A percentile compares a stretch with the other conserved stretches of the same genome.
Conservation (phyloP, 2,329 filamentous ascomycete genomes). For the Trichoderma semiorbis region DNA sequence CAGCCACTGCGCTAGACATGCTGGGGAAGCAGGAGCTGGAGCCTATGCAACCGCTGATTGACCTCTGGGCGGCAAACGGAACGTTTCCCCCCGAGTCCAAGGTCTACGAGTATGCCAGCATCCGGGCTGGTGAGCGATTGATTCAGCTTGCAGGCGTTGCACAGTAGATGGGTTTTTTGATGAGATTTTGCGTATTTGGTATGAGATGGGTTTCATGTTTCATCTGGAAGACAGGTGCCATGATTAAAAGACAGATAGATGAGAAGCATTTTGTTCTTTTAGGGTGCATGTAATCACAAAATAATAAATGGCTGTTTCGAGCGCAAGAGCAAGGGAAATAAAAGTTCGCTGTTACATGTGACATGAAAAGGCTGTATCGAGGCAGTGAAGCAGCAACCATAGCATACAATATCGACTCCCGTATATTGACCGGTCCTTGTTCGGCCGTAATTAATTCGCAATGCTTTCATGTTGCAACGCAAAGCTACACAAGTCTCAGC, state of each 20-base stretch:
- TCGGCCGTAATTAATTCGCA: too few species aligned
- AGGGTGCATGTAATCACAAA: neutral
- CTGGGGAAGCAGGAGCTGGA: conserved; percentile 86
- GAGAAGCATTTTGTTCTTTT: conserved; percentile 33
- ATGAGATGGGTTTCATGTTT: neutral
- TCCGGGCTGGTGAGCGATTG: conserved; percentile 57
- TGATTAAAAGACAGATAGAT: neutral
- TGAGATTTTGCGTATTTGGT: neutral
- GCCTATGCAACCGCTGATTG: conserved; percentile 92
- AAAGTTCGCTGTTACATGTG: neutral
- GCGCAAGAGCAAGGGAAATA: neutral
- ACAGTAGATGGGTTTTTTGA: conserved; percentile 23
- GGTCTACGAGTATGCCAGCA: conserved; percentile 62
- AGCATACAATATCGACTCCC: neutral
- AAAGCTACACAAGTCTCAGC: neutral
- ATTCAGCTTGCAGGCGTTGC: conserved; percentile 45
- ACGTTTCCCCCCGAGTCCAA: conserved; percentile 76
- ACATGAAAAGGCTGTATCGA: neutral
- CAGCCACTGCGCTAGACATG: conserved; percentile 76
- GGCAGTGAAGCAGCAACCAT: neutral
- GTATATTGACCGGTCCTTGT: too few species aligned
- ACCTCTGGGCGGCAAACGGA: conserved; percentile 86
- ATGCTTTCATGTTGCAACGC: neutral
- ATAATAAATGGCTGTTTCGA: neutral
- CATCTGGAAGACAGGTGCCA: neutral